Evolutionary conservation across 2,329 filamentous ascomycete genomes (phyloP), one percentile per base, ranked within the genome.

Genomic region (Aspergillus nomiae): DNA sequence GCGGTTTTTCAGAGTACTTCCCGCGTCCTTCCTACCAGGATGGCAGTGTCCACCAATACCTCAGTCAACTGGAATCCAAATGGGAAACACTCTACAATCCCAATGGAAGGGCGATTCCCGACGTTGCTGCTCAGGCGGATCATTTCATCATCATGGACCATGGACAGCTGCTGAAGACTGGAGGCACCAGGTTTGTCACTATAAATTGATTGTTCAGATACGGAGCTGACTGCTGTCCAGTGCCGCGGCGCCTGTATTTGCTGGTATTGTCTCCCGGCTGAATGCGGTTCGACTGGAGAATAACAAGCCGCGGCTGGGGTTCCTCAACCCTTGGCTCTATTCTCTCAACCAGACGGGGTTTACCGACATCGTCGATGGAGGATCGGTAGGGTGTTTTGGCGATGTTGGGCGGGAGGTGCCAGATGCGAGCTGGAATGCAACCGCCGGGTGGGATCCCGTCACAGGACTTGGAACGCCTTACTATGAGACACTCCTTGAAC

Each of bases 311-410:
- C 70, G 79, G 0, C 75, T 89, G 69, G 87, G 87, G 1, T 89
- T 88, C 69, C 73, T 89, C 30, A 89, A 89, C 72, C 86, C 87
- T 1, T 87, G 85, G 83, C 75, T 89, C 19, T 89, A 89, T 69
- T 75, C 74, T 28, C 65, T 78, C 43, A 80, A 78, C 24, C 74
- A 75, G 63, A 67, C 73, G 24, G 82, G 81, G 3, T 73, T 85
- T 55, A 85, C 77, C 2, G 83, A 85, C 67, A 84, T 85, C 58
- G 76, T 80, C 14, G 68, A 78, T 34, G 83, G 82, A 32, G 78
- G 79, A 11, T 84, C 82, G 1, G 72, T 65, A 7, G 83, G 83
- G 24, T 85, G 83, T 68, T 73, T 70, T 5, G 78, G 80, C 14
- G 77, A 75, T 56, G 72, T 74, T 16, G 77, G 77, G 4, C 67